A percentile compares a stretch with the other conserved stretches of the same genome.
These are phyloP conservation scores for Musa troglodytarum DNA, from an alignment of 176 grass and related monocot genomes.

Conservation along the genomic window DNA sequence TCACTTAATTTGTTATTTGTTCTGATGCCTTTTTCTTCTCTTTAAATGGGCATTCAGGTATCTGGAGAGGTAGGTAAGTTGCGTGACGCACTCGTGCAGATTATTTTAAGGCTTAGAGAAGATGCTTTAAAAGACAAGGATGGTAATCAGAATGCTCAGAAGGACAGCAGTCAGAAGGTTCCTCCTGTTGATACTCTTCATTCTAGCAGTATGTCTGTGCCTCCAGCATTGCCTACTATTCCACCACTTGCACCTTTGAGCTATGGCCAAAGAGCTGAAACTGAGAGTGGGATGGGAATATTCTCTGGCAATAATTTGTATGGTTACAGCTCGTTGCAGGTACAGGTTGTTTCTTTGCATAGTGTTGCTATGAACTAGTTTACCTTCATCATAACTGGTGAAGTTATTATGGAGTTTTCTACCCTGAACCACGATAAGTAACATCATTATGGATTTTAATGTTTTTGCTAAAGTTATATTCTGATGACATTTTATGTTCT, in stretches of 20 bases:
- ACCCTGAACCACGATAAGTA: not conserved
- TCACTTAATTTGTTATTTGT: not conserved
- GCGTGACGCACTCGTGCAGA: slow-evolving; percentile 85
- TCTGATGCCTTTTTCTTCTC: not conserved
- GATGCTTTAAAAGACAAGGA: slow-evolving; percentile 82
- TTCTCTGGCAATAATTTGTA: slow-evolving; percentile 50
- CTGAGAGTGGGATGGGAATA: slow-evolving; percentile 41
- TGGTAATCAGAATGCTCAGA: slow-evolving; percentile 51
- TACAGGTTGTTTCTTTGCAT: slow-evolving; percentile 18
- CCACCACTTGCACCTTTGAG: slow-evolving; percentile 31
- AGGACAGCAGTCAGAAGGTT: slow-evolving; percentile 41
- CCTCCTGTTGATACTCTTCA: slow-evolving; percentile 50
- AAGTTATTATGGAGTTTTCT: not conserved
- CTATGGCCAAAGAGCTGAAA: slow-evolving; percentile 63
- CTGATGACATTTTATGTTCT: slow-evolving; percentile 7
- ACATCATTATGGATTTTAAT: not conserved
- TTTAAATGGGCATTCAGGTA: slow-evolving; percentile 37
- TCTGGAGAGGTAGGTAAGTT: slow-evolving; percentile 68
- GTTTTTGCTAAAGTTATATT: not conserved
- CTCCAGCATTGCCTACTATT: slow-evolving; percentile 45
- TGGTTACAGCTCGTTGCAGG: slow-evolving; percentile 65
- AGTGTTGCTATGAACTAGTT: slow-evolving; percentile 3
- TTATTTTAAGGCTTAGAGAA: slow-evolving; percentile 85
- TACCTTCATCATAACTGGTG: not conserved
- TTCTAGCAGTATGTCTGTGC: slow-evolving; percentile 37